Evolutionary conservation across 345 rosid genomes (phyloP).

Genomic region (Noccaea bulbosa): DNA sequence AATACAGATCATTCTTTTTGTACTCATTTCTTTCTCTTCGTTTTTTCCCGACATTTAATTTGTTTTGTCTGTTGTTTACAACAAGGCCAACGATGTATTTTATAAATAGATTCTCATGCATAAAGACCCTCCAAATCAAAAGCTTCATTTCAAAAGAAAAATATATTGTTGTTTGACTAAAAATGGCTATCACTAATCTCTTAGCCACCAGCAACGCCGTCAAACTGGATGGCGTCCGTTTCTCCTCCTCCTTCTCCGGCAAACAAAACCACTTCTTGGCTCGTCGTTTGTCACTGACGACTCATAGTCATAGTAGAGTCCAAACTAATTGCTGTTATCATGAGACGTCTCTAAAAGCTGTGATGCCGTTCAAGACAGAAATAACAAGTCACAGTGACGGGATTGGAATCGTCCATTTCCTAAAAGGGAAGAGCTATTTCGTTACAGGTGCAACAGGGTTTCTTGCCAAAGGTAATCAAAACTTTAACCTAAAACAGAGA

Average conservation of each 20-base stretch:
- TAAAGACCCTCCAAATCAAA: no score
- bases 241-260: not conserved
- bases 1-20: no score
- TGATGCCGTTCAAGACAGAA: not conserved
- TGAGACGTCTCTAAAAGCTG: not conserved
- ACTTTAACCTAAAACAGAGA: not conserved
- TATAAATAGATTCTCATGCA: no score
- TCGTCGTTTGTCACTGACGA: conserved; percentile 5
- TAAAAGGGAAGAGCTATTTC: conserved; percentile 20
- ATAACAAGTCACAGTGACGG: not conserved
- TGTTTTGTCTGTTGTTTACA: no score
- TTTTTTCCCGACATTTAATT: not conserved
- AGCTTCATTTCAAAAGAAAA: no score
- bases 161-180: not conserved
- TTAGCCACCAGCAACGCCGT: not conserved
- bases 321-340: not conserved
- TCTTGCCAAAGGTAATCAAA: conserved; percentile 8
- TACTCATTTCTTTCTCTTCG: no score
- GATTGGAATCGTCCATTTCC: not conserved
- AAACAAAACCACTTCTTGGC: not conserved
- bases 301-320: not conserved
- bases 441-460: conserved; percentile 38
- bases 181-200: conserved; percentile 8
- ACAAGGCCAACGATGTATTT: not conserved
- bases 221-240: not conserved